Evolutionary conservation across 192 early-diverging fungal genomes (phyloP).

Genomic region (Coemansia asiatica): DNA sequence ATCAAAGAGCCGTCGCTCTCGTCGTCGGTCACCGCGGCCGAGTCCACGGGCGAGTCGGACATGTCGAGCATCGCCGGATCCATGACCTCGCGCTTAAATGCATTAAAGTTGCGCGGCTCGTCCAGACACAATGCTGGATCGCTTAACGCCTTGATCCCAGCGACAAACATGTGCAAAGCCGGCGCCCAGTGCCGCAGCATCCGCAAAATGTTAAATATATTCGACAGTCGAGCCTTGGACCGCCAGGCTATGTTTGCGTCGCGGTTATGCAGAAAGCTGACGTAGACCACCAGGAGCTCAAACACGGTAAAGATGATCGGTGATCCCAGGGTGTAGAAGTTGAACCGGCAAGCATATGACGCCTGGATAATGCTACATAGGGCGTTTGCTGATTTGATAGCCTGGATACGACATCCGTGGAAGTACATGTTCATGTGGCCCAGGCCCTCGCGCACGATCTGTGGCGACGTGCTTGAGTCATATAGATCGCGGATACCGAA

Average conservation of each 20-base stretch:
- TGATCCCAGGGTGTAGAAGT: constrained; percentile 43
- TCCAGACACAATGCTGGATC: constrained; percentile 34
- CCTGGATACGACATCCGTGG: constrained; percentile 46
- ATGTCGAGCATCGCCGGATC: constrained; percentile 29
- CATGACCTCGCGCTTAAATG: constrained; percentile 17
- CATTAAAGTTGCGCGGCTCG: constrained; percentile 23
- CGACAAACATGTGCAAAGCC: constrained; percentile 46
- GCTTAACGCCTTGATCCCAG: constrained; percentile 45
- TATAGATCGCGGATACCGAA: constrained; percentile 49
- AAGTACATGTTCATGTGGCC: constrained; percentile 48
- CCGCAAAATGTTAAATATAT: constrained; percentile 42
- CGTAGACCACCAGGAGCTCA: constrained; percentile 26
- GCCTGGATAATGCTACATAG: constrained; percentile 39
- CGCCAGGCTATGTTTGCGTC: constrained; percentile 34
- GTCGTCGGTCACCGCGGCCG: not conserved
- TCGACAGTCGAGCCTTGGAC: constrained; percentile 37
- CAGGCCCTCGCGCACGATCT: constrained; percentile 17
- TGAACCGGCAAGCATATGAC: constrained; percentile 36
- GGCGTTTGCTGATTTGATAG: constrained; percentile 32
- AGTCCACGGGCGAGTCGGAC: constrained; percentile 22
- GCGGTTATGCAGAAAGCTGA: constrained; percentile 37
- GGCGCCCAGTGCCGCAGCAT: constrained; percentile 52
- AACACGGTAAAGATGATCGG: constrained; percentile 31
- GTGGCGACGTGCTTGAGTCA: constrained; percentile 26
- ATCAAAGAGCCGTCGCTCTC: constrained; percentile 7